Evolutionary conservation across 352 stramenopile species (phyloP), one percentile per base, ranked within the genome.

Genomic region (Phytophthora sp.): DNA sequence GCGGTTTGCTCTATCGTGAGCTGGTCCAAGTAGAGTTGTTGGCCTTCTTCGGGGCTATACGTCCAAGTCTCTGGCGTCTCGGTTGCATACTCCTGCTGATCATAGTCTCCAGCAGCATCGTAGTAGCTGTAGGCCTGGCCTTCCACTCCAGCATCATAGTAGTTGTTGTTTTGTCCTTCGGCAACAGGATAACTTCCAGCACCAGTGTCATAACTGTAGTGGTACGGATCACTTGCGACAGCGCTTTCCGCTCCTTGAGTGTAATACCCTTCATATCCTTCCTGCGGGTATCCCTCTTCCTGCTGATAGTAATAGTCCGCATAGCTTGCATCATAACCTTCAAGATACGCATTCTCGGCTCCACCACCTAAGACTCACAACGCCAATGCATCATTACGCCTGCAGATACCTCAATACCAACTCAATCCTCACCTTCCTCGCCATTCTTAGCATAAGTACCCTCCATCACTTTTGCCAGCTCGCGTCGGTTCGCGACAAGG

Each of bases 11-110:
- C 63, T 9, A 27, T 17, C 12, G 63, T 30, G 20, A 72, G 34
- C 10, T 72, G 63, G 17, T 72, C 63, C 56, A 67, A 48, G 51
- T 72, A 72, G 8, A 41, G 5, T 38, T 62, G 55, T 10, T 63
- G 53, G 1, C 20, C 30, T 1, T 50, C 61, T 59, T 69, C 61
- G 8, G 53, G 26, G 13, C 13, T 45, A 30, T 69, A 69, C 21
- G 23, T 39, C 44, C 53, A 69, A 24, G 45, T 24, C 30, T 60
- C 49, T 4, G 42, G 50, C 1, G 12, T 38, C 11, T 57, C 44
- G 2, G n/a, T 27, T 26, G 9, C 31, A n/a, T 55, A 35, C 9
- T 1, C 11, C n/a, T 55, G 50, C 20, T 55, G 49, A 11, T 46
- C 46, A 26, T 54, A 43, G 13, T 30, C 52, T 13, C 46, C 39